Conservation (phyloP, 2,329 filamentous ascomycete genomes). For the Pestalotiopsis sp. region DNA sequence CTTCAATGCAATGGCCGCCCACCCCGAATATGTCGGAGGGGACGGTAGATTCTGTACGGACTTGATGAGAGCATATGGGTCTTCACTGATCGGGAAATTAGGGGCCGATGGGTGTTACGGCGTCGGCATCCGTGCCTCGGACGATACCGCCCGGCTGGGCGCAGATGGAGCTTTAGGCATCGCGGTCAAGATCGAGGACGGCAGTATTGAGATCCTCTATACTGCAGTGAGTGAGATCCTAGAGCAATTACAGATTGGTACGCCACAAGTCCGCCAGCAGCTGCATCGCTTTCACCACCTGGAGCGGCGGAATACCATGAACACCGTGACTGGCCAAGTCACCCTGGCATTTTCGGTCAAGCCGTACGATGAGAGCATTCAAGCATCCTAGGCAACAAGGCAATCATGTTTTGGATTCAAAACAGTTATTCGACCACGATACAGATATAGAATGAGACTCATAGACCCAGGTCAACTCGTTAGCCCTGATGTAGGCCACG, state of each 20-base stretch:
- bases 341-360: constrained; percentile 14
- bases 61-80: constrained; percentile 40
- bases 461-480: neutral
- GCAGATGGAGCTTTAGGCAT: constrained; percentile 40
- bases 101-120: constrained; percentile 51
- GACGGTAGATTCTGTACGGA: constrained; percentile 46
- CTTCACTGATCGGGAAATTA: constrained; percentile 43
- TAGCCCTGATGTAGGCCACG: neutral
- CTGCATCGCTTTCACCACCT: constrained; percentile 34
- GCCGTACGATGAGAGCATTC: neutral
- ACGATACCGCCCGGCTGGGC: constrained; percentile 35
- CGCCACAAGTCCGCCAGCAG: constrained; percentile 24
- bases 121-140: constrained; percentile 39
- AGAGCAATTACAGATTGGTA: constrained; percentile 40
- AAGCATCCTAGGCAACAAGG: neutral
- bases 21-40: constrained; percentile 45
- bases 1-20: constrained; percentile 40
- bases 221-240: constrained; percentile 43
- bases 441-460: neutral
- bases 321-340: constrained; percentile 34
- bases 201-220: constrained; percentile 43
- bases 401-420: neutral
- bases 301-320: constrained; percentile 36
- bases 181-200: constrained; percentile 49
- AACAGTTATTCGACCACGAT: neutral